A percentile compares a stretch with the other conserved stretches of the same genome.
Conservation (phyloP, 495 filamentous ascomycete genomes). For the Umbilicaria muhlenbergii region DNA sequence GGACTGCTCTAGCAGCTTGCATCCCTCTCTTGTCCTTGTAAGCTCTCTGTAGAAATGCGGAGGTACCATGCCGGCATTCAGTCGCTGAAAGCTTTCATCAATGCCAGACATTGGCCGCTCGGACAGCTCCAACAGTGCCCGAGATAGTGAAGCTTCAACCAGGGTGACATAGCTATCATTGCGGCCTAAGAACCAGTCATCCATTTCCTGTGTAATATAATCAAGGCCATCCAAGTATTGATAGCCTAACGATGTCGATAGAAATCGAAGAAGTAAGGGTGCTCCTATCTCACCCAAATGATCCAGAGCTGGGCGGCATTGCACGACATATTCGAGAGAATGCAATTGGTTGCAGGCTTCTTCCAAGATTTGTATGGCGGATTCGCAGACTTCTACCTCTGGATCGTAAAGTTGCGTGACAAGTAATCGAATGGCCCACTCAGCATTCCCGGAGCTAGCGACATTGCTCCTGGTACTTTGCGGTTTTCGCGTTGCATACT, state of each 20-base stretch:
- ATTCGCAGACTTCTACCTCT: slow-evolving; percentile 88
- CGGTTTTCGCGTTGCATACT: slow-evolving; percentile 49
- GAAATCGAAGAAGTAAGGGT: slow-evolving; percentile 77
- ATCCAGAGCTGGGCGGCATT: slow-evolving; percentile 88
- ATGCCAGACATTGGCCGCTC: slow-evolving; percentile 14
- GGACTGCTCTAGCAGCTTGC: slow-evolving; percentile 74
- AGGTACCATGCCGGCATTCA: slow-evolving; percentile 56
- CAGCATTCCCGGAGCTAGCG: slow-evolving; percentile 36
- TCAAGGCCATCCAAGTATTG: slow-evolving; percentile 94
- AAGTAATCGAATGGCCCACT: slow-evolving; percentile 91
- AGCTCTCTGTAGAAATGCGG: slow-evolving; percentile 96
- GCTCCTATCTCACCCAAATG: slow-evolving; percentile 96
- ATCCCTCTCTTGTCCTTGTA: slow-evolving; percentile 82
- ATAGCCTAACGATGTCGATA: slow-evolving; percentile 91
- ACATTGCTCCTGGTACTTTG: slow-evolving; percentile 11
- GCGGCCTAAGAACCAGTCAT: slow-evolving; percentile 93
- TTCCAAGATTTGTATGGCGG: slow-evolving; percentile 90
- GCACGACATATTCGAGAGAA: slow-evolving; percentile 86
- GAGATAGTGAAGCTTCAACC: slow-evolving; percentile 90
- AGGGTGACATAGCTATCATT: slow-evolving; percentile 89
- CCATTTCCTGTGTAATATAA: slow-evolving; percentile 98
- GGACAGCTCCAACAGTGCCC: slow-evolving; percentile 56
- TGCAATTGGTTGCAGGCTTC: slow-evolving; percentile 87
- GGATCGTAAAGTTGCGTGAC: slow-evolving; percentile 98
- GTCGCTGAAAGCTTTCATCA: slow-evolving; percentile 41